A percentile compares a stretch with the other conserved stretches of the same genome.
Conservation (phyloP, 345 rosid species). For the Lepidium sativum region DNA sequence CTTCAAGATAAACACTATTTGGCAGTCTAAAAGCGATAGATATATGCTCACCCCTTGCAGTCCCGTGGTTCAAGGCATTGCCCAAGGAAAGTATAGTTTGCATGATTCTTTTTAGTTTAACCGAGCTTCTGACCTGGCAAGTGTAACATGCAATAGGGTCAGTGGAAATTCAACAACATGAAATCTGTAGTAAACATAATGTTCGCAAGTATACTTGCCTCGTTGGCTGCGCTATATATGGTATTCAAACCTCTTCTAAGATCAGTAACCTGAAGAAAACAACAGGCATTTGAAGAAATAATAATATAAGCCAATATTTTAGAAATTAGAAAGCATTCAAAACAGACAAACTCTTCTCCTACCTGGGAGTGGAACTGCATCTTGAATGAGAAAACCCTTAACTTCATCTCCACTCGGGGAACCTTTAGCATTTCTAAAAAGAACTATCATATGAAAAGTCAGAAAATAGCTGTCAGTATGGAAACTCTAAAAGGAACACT, state of each 20-base stretch:
- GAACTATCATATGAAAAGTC: conserved; percentile 40
- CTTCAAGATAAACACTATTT: not conserved
- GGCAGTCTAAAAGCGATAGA: not conserved
- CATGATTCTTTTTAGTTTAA: conserved; percentile 72
- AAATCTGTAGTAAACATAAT: conserved; percentile 2
- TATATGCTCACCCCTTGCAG: conserved; percentile 71
- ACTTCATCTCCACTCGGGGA: conserved; percentile 74
- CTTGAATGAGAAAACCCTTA: conserved; percentile 74
- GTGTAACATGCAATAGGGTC: not conserved
- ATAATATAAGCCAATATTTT: not conserved
- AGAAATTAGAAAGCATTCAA: conserved; percentile 12
- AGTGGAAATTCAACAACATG: conserved; percentile 9
- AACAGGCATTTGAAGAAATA: conserved; percentile 3
- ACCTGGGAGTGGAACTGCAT: conserved; percentile 67
- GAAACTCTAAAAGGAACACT: not conserved
- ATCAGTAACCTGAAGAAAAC: conserved; percentile 59
- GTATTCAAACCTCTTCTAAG: conserved; percentile 52
- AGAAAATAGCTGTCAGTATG: conserved; percentile 10
- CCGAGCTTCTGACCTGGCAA: conserved; percentile 57
- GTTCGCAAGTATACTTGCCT: conserved; percentile 42
- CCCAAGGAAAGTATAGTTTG: conserved; percentile 85
- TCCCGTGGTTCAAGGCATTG: conserved; percentile 84
- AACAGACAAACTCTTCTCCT: conserved; percentile 19
- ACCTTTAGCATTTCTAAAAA: conserved; percentile 77
- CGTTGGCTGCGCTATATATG: conserved; percentile 57